These are phyloP conservation scores for Penicillium waksmanii DNA, from an alignment of 495 filamentous ascomycete genomes.

Conservation along the genomic window DNA sequence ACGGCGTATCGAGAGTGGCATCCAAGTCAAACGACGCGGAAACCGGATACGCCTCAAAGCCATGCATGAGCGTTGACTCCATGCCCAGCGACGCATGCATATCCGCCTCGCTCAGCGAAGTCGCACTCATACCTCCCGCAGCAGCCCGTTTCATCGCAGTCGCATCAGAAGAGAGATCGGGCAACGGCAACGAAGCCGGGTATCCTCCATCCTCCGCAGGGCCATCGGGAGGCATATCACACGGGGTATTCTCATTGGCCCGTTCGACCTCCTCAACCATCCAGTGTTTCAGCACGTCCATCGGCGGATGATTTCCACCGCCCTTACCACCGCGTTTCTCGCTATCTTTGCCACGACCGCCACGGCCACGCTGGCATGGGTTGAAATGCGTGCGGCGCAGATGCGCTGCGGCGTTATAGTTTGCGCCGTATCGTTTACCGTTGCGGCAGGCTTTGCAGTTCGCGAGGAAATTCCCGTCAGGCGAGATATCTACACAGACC, in stretches of 20 bases:
- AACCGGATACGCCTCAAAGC: slow-evolving; percentile 34
- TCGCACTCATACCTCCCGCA: neutral
- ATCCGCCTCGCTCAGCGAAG: neutral
- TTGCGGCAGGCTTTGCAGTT: slow-evolving; percentile 86
- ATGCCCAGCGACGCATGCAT: slow-evolving; percentile 21
- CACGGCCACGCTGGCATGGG: slow-evolving; percentile 58
- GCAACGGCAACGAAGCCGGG: neutral
- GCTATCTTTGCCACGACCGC: slow-evolving; percentile 57
- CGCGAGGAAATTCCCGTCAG: slow-evolving; percentile 64
- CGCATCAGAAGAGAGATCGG: neutral
- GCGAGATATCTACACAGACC: slow-evolving; percentile 73
- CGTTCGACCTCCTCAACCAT: slow-evolving; percentile 69
- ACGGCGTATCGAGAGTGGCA: slow-evolving; percentile 37
- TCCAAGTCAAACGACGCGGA: slow-evolving; percentile 31
- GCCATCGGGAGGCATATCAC: neutral
- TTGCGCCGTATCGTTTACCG: slow-evolving; percentile 81
- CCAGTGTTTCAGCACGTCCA: slow-evolving; percentile 81
- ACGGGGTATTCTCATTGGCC: slow-evolving; percentile 37
- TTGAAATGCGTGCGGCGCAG: slow-evolving; percentile 88
- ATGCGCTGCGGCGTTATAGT: slow-evolving; percentile 96
- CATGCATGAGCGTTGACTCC: slow-evolving; percentile 35
- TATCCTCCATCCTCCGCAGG: neutral
- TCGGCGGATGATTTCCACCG: slow-evolving; percentile 79
- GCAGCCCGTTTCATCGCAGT: neutral
- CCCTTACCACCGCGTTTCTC: slow-evolving; percentile 80